Base-by-base conservation (phyloP, 371 early-diverging fungal species). In the Mucor irregularis region DNA sequence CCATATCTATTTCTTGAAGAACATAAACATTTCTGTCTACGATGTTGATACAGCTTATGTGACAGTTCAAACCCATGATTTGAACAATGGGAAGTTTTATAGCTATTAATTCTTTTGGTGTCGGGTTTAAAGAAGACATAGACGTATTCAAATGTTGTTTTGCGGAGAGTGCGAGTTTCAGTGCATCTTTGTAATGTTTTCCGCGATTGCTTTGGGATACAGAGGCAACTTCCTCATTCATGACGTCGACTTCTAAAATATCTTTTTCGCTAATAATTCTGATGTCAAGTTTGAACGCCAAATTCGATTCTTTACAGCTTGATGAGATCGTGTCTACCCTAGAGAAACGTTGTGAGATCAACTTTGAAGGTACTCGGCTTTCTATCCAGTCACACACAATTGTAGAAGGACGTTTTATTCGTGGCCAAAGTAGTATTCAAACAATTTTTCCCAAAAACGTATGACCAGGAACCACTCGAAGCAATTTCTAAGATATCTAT, bases 41-140 rank as follows among this genome's bases (percentile, higher is more conserved):
- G 3, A 53, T 0, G 25, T 34, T 34, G 0, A 54, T 0, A 11
- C 34, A 45, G 10, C 16, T 26, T 17, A 54, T 45, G 19, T 45
- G 54, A 17, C 45, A 45, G 14, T 28, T 46, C 35, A 54, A 14
- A 33, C 54, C 46, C 54, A 46, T 45, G 4, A 54, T 54, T 26
- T 45, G 54, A 28, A 54, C 29, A 25, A 54, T 54, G 0, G 46
- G 34, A 14, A 53, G 53, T 34, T 53, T 53, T 6, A 53, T 53
- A 2, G 1, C 14, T 14, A 34, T 2, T 9, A 53, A 2, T 43
- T 53, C 22, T 33, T 44, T 43, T 5, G 53, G 25, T 8, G 34
- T 43, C 0, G 44, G 29, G 44, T 29, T 51, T 14, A 35, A 24
- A 25, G 28, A 35, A 37, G 46, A 44, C 0, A 44, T 44, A 25